Conservation (phyloP, 176 grass and related monocot species). For the Musa schizocarpa region DNA sequence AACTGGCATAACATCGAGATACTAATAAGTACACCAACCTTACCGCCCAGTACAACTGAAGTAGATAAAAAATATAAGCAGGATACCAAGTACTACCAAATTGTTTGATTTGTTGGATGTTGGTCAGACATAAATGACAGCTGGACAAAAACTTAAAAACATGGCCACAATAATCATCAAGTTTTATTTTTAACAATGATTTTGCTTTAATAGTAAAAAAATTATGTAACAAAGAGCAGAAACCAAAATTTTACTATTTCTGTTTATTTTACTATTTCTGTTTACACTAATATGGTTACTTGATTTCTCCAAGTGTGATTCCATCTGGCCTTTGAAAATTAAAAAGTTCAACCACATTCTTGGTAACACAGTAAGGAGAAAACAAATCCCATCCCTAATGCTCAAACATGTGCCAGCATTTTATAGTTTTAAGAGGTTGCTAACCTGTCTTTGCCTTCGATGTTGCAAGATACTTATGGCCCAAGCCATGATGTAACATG, state of each 20-base stretch:
- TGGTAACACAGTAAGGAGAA: not conserved
- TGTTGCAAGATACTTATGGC: slow-evolving; percentile 83
- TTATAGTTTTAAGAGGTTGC: not conserved
- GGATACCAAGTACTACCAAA: too few relatives aligned
- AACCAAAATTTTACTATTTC: not conserved
- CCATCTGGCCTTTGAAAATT: too few relatives aligned
- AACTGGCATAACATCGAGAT: too few relatives aligned
- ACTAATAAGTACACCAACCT: too few relatives aligned
- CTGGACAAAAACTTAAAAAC: too few relatives aligned
- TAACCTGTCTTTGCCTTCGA: slow-evolving; percentile 76
- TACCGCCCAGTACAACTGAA: too few relatives aligned
- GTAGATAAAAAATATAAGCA: too few relatives aligned
- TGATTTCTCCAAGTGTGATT: not conserved
- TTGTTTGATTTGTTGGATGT: too few relatives aligned
- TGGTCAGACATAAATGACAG: too few relatives aligned
- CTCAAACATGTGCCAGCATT: not conserved
- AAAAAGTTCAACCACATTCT: not conserved
- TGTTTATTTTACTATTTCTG: too few relatives aligned
- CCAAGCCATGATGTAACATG: slow-evolving; percentile 96
- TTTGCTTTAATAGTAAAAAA: not conserved
- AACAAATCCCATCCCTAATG: not conserved
- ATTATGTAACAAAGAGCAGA: not conserved
- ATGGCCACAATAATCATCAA: not conserved
- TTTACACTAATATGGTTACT: not conserved
- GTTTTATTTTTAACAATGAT: not conserved